These are phyloP conservation scores for Verticillium alfalfae DNA, from an alignment of 2,329 filamentous ascomycete genomes.

Conservation along the genomic window DNA sequence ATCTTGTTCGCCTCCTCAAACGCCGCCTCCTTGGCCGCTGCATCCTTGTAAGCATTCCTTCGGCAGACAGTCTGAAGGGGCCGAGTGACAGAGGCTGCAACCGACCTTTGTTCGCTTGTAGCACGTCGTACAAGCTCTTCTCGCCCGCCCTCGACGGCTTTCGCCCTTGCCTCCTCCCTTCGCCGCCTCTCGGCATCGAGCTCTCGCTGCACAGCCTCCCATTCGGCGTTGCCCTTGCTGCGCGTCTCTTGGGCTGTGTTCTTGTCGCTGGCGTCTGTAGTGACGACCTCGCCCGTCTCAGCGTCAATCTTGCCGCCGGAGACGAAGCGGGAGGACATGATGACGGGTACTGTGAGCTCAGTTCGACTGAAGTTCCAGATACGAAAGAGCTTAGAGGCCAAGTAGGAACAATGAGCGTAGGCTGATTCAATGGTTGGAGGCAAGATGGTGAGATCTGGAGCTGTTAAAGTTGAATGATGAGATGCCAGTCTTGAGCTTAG, in stretches of 20 bases:
- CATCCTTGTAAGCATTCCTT: background rate
- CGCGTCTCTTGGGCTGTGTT: constrained; percentile 11
- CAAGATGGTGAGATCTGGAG: too few species aligned
- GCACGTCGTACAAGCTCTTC: constrained; percentile 64
- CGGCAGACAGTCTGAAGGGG: background rate
- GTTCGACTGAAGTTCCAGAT: background rate
- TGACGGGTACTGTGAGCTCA: background rate
- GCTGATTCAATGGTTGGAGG: too few species aligned
- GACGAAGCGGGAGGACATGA: constrained; percentile 51
- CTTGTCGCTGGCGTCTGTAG: constrained; percentile 14
- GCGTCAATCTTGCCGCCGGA: constrained; percentile 47
- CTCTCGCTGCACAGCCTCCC: constrained; percentile 60
- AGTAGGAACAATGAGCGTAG: background rate
- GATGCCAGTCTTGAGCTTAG: too few species aligned
- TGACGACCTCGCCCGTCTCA: constrained; percentile 9
- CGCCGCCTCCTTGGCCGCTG: constrained; percentile 74
- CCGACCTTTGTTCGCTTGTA: constrained; percentile 77
- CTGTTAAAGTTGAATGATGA: too few species aligned
- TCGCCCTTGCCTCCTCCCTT: constrained; percentile 44
- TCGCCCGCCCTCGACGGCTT: constrained; percentile 38
- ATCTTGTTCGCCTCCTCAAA: constrained; percentile 70
- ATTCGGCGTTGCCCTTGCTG: constrained; percentile 36
- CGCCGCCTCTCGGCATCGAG: constrained; percentile 55
- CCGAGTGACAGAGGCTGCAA: constrained; percentile 4
- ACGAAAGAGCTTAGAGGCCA: background rate